These are phyloP conservation scores for Grammothele lineata DNA, from an alignment of 768 basidiomycete genomes.

Conservation along the genomic window DNA sequence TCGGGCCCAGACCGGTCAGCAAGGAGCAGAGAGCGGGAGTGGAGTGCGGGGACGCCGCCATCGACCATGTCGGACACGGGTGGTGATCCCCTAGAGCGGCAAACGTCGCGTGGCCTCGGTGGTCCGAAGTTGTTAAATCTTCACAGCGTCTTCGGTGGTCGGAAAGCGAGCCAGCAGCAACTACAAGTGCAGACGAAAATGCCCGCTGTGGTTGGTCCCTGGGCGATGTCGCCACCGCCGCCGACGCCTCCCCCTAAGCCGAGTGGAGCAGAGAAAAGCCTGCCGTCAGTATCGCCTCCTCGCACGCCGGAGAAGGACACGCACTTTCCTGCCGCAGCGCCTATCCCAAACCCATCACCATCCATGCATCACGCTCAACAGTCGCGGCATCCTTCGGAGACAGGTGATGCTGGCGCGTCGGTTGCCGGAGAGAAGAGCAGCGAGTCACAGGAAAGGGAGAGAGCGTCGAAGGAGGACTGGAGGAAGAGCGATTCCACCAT, in stretches of 20 bases:
- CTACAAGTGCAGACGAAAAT: not conserved
- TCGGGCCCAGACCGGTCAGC: conserved; percentile 7
- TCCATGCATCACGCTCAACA: conserved; percentile 52
- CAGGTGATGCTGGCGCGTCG: not conserved
- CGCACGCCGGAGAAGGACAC: conserved; percentile 8
- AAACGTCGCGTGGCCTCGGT: conserved; percentile 28
- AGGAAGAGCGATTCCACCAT: conserved; percentile 82
- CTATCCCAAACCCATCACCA: conserved; percentile 28
- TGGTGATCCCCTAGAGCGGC: conserved; percentile 25
- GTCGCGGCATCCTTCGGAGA: conserved; percentile 2
- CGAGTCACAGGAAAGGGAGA: conserved; percentile 13
- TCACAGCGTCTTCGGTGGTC: conserved; percentile 38
- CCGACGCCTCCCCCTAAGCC: conserved; percentile 30
- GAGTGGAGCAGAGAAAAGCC: not conserved
- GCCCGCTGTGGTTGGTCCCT: conserved; percentile 4
- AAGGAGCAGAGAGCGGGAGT: conserved; percentile 14
- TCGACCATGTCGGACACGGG: conserved; percentile 12
- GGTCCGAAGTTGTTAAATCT: conserved; percentile 9
- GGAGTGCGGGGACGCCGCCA: conserved; percentile 4
- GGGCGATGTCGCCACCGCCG: conserved; percentile 21
- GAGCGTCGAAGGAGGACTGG: conserved; percentile 62
- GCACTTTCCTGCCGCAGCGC: not conserved
- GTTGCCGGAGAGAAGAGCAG: conserved; percentile 1
- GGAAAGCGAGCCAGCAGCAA: conserved; percentile 21
- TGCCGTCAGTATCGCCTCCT: conserved; percentile 3